Conservation (phyloP, 2,329 filamentous ascomycete genomes). For the Colletotrichum liriopes region DNA sequence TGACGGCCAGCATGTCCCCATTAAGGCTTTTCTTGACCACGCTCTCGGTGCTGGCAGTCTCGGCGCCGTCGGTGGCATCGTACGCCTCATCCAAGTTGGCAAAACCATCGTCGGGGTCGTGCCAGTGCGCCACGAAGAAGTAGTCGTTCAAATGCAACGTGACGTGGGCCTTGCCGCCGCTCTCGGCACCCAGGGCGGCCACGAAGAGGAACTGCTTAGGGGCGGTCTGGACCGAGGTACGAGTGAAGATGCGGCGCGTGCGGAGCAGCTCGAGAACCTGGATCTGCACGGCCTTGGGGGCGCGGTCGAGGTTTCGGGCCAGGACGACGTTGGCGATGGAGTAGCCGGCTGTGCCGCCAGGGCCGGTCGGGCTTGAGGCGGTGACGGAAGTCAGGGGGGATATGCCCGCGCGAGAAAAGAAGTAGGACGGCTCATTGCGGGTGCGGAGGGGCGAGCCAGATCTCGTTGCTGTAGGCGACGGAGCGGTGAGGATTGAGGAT, state of each 20-base stretch:
- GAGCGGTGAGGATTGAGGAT: conserved; percentile 73
- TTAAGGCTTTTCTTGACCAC: conserved; percentile 59
- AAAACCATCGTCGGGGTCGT: conserved; percentile 80
- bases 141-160: conserved; percentile 81
- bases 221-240: conserved; percentile 79
- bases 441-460: conserved; percentile 47
- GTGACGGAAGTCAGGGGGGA: conserved; percentile 50
- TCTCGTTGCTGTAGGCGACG: conserved; percentile 47
- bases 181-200: conserved; percentile 73
- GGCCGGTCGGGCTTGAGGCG: conserved; percentile 43
- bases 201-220: conserved; percentile 87
- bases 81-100: conserved; percentile 79
- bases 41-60: conserved; percentile 58
- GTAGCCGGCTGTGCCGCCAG: conserved; percentile 43
- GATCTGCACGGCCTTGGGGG: conserved; percentile 84
- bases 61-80: conserved; percentile 50
- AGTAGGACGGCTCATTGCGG: conserved; percentile 44
- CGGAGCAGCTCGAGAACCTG: conserved; percentile 86
- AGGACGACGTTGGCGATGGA: conserved; percentile 87
- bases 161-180: conserved; percentile 65
- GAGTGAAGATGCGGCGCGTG: conserved; percentile 83
- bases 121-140: conserved; percentile 90
- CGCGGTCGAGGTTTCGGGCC: conserved; percentile 83
- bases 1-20: conserved; percentile 10
- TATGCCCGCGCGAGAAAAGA: conserved; percentile 45